phyloP scores from a whole-genome alignment of 768 basidiomycete species.

The Lentinus brumalis region DNA sequence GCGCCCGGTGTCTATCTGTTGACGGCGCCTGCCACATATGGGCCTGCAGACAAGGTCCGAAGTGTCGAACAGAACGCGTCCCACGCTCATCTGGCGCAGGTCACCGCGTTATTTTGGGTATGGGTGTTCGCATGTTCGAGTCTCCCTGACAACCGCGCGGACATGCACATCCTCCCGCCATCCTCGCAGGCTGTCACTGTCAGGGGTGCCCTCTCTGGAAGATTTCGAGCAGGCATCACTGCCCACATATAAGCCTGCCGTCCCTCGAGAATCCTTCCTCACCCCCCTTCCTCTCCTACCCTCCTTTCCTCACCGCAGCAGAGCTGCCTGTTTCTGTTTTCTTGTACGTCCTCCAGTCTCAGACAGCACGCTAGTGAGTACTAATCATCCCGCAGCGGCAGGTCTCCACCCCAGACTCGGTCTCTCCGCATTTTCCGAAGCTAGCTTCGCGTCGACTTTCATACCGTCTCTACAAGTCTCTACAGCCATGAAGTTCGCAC shows the following conservation, averaged over 20 bases:
- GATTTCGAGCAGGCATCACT: background rate
- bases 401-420: slow-evolving; percentile 24
- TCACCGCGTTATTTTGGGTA: background rate
- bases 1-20: background rate
- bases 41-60: background rate
- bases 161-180: slow-evolving; percentile 6
- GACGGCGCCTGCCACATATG: background rate
- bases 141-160: slow-evolving; percentile 18
- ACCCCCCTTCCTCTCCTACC: slow-evolving; percentile 27
- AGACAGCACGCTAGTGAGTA: slow-evolving; percentile 6
- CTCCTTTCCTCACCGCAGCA: slow-evolving; percentile 44
- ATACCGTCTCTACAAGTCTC: slow-evolving; percentile 31
- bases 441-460: slow-evolving; percentile 28
- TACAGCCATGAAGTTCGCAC: slow-evolving; percentile 54
- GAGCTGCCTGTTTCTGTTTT: slow-evolving; percentile 46
- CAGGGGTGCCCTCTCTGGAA: background rate
- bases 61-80: background rate
- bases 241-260: slow-evolving; percentile 22
- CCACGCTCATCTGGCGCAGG: no score
- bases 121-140: background rate
- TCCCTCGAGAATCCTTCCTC: slow-evolving; percentile 20
- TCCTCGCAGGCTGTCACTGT: background rate
- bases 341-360: slow-evolving; percentile 29
- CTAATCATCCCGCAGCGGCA: slow-evolving; percentile 18
- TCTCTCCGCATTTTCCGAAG: slow-evolving; percentile 26